phyloP scores from a whole-genome alignment of 2,329 filamentous ascomycete species.

The Tolypocladium guangdongense region DNA sequence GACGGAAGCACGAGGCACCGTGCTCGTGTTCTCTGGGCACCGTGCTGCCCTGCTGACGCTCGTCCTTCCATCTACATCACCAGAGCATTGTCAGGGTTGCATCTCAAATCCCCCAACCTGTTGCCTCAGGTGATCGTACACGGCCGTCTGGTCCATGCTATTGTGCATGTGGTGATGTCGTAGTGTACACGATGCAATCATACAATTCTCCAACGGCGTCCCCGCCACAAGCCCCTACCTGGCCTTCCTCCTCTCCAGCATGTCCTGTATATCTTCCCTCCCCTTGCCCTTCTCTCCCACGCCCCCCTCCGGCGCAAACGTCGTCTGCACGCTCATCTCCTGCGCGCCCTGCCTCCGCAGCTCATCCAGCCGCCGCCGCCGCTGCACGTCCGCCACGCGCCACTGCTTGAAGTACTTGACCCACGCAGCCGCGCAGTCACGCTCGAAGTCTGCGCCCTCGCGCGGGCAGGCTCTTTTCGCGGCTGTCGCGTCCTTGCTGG shows the following conservation, averaged over 20 bases:
- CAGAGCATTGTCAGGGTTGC: neutral
- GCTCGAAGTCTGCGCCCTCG: conserved; percentile 54
- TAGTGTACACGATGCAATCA: neutral
- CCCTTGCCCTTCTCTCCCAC: conserved; percentile 18
- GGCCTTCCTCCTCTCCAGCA: conserved; percentile 25
- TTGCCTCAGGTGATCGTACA: neutral
- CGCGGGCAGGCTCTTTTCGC: conserved; percentile 27
- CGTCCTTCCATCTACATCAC: neutral
- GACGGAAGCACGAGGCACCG: neutral
- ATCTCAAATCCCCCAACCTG: neutral
- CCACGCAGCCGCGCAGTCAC: conserved; percentile 83
- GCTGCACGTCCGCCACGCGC: conserved; percentile 83
- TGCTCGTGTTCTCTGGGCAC: neutral
- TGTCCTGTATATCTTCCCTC: conserved; percentile 26
- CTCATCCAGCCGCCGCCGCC: conserved; percentile 65
- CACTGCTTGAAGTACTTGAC: conserved; percentile 98
- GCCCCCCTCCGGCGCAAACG: conserved; percentile 24
- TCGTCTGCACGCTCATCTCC: conserved; percentile 36
- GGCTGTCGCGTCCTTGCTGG: conserved; percentile 30
- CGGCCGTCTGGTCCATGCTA: neutral
- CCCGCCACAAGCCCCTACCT: conserved; percentile 5
- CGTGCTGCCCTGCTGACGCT: neutral
- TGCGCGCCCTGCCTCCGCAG: conserved; percentile 64
- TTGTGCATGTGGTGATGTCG: neutral
- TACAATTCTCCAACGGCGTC: neutral